Conservation (phyloP, 192 early-diverging fungal genomes). For the Coemansia sp. region DNA sequence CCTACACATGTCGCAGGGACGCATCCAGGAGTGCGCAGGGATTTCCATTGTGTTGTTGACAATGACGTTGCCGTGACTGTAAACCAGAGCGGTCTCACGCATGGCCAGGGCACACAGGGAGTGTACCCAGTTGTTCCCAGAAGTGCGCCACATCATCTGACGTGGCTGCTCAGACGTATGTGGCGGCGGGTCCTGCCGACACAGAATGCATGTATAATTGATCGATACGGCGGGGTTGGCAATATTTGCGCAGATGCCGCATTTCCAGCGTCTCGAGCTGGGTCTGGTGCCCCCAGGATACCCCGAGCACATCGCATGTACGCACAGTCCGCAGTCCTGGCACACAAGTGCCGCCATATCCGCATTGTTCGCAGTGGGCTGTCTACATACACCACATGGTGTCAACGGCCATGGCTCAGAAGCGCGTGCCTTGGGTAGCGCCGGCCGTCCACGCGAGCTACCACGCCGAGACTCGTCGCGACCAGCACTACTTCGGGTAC, state of each 20-base stretch:
- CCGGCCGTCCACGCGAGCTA: constrained; percentile 4
- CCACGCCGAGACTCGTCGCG: constrained; percentile 6
- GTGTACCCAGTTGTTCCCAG: constrained; percentile 78
- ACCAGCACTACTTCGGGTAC: constrained; percentile 1
- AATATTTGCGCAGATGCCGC: constrained; percentile 65
- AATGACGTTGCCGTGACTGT: constrained; percentile 29
- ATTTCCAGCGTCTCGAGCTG: constrained; percentile 49
- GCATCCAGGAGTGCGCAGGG: constrained; percentile 32
- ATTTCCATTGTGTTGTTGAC: constrained; percentile 27
- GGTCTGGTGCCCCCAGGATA: constrained; percentile 25
- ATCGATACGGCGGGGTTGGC: constrained; percentile 60
- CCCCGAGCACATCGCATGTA: constrained; percentile 44
- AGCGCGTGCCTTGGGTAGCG: constrained; percentile 13
- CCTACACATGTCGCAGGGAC: constrained; percentile 26
- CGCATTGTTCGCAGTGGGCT: constrained; percentile 7
- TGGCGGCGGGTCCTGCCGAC: constrained; percentile 37
- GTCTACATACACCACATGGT: constrained; percentile 39
- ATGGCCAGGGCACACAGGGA: constrained; percentile 64
- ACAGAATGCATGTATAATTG: constrained; percentile 65
- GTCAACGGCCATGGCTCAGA: constrained; percentile 31
- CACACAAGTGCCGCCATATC: constrained; percentile 27
- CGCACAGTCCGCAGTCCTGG: constrained; percentile 50
- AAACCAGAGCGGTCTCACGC: constrained; percentile 53
- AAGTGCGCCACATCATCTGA: constrained; percentile 63
- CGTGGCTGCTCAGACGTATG: constrained; percentile 12